Evolutionary conservation across 257 asterid species (phyloP), one percentile per base, ranked within the genome.

Genomic region (Handroanthus guayacan): DNA sequence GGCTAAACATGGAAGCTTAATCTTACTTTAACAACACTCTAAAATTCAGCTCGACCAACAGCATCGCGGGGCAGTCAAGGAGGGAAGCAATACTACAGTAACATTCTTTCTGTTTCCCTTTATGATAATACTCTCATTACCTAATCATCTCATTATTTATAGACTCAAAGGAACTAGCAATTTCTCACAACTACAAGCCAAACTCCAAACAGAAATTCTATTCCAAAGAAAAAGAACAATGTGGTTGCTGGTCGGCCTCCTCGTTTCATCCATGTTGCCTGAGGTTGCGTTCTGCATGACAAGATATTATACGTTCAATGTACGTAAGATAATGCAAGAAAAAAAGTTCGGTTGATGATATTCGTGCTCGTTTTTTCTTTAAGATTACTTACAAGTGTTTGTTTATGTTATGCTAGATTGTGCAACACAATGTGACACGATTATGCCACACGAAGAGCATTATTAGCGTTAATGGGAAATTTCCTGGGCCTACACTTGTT

Each of bases 1-100:
- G 34, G 17, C 34, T 37, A 25, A 37, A 20, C 6, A 36, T 16
- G 2, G 57, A 43, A 63, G 44, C 69, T 17, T 71, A 13, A 50
- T 78, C 65, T 89, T 87, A 68, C 96, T 90, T 90, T 45, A 77
- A 41, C 68, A 83, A 47, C 85, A 90, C 96, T 88, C 93, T 84
- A 90, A 86, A 90, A 83, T 72, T 87, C 75, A 83, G 80, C 84
- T 75, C 69, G 86, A 84, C 91, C 92, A 85, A 81, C 79, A 76
- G 9, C 62, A 62, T 76, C 63, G 52, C 36, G 38, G 70, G 50
- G n/a, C 68, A 67, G 47, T 69, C 20, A 67, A 74, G 56, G 37
- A 56, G 84, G 79, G 60, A 72, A 75, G 72, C 31, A 74, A 78
- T 75, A 76, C 69, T 20, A 71, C 80, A 62, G 55, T 66, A 77